A percentile compares a stretch with the other conserved stretches of the same genome.
phyloP scores from a whole-genome alignment of 345 rosid genomes.

The Mercurialis annua region DNA sequence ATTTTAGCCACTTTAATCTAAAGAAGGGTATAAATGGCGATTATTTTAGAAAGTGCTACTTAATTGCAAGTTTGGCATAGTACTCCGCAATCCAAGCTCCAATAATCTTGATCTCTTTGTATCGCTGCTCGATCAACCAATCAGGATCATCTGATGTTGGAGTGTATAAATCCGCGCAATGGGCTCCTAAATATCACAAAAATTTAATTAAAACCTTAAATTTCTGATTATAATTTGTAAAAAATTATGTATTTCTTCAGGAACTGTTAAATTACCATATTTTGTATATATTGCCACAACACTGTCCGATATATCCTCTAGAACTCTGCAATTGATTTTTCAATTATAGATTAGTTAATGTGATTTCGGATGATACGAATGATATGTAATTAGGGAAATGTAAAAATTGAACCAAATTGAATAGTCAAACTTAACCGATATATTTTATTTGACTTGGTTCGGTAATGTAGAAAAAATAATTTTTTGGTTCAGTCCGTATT shows the following conservation, averaged over 20 bases:
- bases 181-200: slow-evolving; percentile 33
- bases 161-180: slow-evolving; percentile 31
- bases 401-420: too few species aligned
- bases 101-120: slow-evolving; percentile 34
- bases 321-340: slow-evolving; percentile 26
- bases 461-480: too few species aligned
- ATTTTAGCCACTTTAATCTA: too few species aligned
- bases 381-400: too few species aligned
- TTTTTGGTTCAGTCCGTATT: too few species aligned
- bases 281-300: slow-evolving; percentile 38
- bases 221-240: not conserved
- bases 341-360: too few species aligned
- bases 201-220: not conserved
- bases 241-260: not conserved
- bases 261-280: slow-evolving; percentile 14
- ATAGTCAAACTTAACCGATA: too few species aligned
- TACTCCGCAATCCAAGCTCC: slow-evolving; percentile 37
- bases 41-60: too few species aligned
- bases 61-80: slow-evolving; percentile 12
- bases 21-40: too few species aligned
- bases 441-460: too few species aligned
- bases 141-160: slow-evolving; percentile 32
- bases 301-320: slow-evolving; percentile 41
- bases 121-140: slow-evolving; percentile 38
- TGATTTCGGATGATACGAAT: too few species aligned